These are phyloP conservation scores for Debaryomycetaceae sp. DNA, from an alignment of 1,139 yeast species.

Conservation along the genomic window DNA sequence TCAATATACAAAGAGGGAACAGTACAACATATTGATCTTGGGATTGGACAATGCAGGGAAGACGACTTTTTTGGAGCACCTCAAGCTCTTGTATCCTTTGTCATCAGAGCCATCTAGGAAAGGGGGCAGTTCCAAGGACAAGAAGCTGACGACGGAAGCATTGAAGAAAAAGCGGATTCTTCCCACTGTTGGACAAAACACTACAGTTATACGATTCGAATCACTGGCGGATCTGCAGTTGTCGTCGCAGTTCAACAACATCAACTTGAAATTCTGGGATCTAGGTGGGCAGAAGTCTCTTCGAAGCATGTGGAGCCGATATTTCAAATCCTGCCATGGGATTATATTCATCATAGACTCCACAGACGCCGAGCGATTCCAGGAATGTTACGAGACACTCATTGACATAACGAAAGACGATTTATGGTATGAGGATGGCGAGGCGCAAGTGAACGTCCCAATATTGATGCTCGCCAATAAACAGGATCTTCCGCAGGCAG, in stretches of 20 bases:
- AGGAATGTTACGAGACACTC: slow-evolving; percentile 74
- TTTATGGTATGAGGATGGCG: slow-evolving; percentile 43
- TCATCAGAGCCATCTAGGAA: slow-evolving; percentile 20
- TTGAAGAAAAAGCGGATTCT: slow-evolving; percentile 39
- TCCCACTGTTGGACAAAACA: slow-evolving; percentile 64
- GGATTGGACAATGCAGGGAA: slow-evolving; percentile 97
- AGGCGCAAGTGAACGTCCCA: slow-evolving; percentile 71
- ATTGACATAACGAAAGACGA: slow-evolving; percentile 42
- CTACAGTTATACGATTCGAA: slow-evolving; percentile 42
- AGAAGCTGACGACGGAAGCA: slow-evolving; percentile 21
- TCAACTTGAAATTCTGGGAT: slow-evolving; percentile 84
- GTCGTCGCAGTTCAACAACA: slow-evolving; percentile 42
- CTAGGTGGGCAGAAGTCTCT: slow-evolving; percentile 89
- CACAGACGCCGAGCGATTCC: slow-evolving; percentile 75
- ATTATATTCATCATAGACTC: slow-evolving; percentile 91
- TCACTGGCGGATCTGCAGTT: slow-evolving; percentile 21
- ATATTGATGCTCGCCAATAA: slow-evolving; percentile 92
- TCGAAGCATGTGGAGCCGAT: slow-evolving; percentile 82
- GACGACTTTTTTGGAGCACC: slow-evolving; percentile 54
- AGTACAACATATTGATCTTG: slow-evolving; percentile 63
- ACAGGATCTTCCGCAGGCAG: slow-evolving; percentile 76
- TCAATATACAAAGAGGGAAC: slow-evolving; percentile 47
- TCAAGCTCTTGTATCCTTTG: slow-evolving; percentile 37
- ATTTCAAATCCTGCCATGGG: slow-evolving; percentile 84
- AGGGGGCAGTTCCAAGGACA: slow-evolving; percentile 5